Evolutionary conservation across 2,329 filamentous ascomycete genomes (phyloP), one percentile per base, ranked within the genome.

Genomic region (Cladosporium sphaerospermum): DNA sequence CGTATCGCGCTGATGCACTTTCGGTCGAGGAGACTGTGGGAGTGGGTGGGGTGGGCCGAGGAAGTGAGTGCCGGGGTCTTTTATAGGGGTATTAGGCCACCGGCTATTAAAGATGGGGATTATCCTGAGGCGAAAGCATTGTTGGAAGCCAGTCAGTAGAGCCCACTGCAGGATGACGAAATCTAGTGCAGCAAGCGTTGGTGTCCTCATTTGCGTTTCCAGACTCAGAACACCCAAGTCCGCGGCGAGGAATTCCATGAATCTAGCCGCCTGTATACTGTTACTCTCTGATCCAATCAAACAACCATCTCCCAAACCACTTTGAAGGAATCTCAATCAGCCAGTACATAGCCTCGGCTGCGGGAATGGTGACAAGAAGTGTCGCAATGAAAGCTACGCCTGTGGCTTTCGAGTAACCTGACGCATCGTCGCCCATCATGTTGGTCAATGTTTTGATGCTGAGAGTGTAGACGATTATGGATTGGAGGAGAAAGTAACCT

Each of bases 361-460:
- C 54, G 1, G 39, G 42, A 9, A 55, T 43, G 5, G 57, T 61
- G 37, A 61, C 58, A 9, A 59, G 47, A 3, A 61, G 42, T 8
- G 53, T 52, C 7, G 45, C 54, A 13, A 59, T 57, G 53, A 61
- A 61, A 6, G 57, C 55, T 13, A 60, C 49, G 5, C 58, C 59
- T 8, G 41, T 54, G 1, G 55, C 59, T 13, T 36, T 46, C 7
- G 55, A 16, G 28, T 58, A 57, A 3, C 37, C 45, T 14, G 37
- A 36, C 11, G 36, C 45, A 37, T 54, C 47, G 7, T 11, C 45
- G 18, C 18, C 41, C 6, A 52, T 56, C 36, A 47, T 59, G 19
- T 59, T 54, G 4, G 44, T 34, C 81, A 85, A 73, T 3, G 69
- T 54, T 48, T 69, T 70, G 60, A 75, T 72, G 44, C 72, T 72